A percentile compares a stretch with the other conserved stretches of the same genome.
Evolutionary conservation across 257 asterid species (phyloP).

Genomic region (Pogostemon cablin): DNA sequence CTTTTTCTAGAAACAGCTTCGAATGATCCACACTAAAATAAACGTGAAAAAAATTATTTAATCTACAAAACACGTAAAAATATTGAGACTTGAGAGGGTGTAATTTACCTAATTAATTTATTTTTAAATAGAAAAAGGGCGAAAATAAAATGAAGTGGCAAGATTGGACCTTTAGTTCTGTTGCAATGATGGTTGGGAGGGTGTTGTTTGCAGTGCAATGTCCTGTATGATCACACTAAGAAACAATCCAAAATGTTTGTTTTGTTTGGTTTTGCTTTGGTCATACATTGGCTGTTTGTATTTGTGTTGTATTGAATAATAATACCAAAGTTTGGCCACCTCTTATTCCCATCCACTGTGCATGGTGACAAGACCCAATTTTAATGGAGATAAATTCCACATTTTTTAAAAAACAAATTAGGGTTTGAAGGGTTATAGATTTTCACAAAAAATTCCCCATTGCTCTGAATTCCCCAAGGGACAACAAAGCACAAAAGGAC

Average conservation of each 20-base stretch:
- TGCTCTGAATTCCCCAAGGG: conserved; percentile 44
- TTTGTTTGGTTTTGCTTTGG: conserved; percentile 46
- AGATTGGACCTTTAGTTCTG: too few species aligned
- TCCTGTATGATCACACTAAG: conserved; percentile 34
- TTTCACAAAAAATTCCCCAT: conserved; percentile 39
- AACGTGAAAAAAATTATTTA: too few species aligned
- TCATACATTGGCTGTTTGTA: conserved; percentile 37
- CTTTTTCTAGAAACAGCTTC: too few species aligned
- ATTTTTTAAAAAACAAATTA: conserved; percentile 8
- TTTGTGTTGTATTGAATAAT: conserved; percentile 41
- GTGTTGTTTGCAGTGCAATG: conserved; percentile 37
- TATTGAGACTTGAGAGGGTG: too few species aligned
- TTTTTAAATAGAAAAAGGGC: too few species aligned
- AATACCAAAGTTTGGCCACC: conserved; percentile 50
- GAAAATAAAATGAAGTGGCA: too few species aligned
- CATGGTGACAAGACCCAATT: conserved; percentile 40
- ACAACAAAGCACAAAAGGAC: conserved; percentile 44
- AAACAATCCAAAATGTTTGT: conserved; percentile 41
- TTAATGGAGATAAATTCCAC: conserved; percentile 26
- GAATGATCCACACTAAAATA: too few species aligned
- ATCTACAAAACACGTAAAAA: too few species aligned
- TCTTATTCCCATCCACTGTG: conserved; percentile 54
- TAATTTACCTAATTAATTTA: too few species aligned
- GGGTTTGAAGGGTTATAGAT: conserved; percentile 14
- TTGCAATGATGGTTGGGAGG: neutral